A percentile compares a stretch with the other conserved stretches of the same genome.
These are phyloP conservation scores for Plasmodium relictum DNA, from an alignment of 169 alveolate genomes.

Conservation along the genomic window DNA sequence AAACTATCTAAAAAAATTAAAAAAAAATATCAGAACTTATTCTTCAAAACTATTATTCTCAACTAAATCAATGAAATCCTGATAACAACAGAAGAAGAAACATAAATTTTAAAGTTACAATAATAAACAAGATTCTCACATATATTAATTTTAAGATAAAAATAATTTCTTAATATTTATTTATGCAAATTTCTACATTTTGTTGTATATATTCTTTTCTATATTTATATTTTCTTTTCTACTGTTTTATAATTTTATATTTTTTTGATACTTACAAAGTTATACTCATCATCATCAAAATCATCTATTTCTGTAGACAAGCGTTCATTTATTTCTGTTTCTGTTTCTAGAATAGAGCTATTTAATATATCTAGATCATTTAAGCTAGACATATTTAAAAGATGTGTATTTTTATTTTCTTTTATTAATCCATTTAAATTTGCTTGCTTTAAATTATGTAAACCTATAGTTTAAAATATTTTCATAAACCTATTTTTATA, in stretches of 20 bases:
- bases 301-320: constrained; percentile 41
- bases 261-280: constrained; percentile 42
- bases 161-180: not conserved
- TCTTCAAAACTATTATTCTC: constrained; percentile 43
- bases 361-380: constrained; percentile 21
- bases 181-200: not conserved
- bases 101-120: not conserved
- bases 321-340: constrained; percentile 37
- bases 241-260: not conserved
- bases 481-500: not conserved
- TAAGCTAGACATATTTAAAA: constrained; percentile 27
- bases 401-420: constrained; percentile 30
- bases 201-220: not conserved
- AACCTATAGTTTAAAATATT: constrained; percentile 15
- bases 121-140: not conserved
- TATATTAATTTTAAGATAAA: not conserved
- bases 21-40: constrained; percentile 13
- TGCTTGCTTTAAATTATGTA: constrained; percentile 22
- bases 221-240: constrained; percentile 2
- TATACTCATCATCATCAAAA: constrained; percentile 59
- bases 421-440: constrained; percentile 25
- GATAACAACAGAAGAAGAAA: constrained; percentile 7
- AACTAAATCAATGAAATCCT: constrained; percentile 62
- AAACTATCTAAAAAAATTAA: not conserved
- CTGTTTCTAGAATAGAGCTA: constrained; percentile 39